Base-by-base conservation (phyloP, 805 yeast species). In the Wickerhamiella qilinensis region DNA sequence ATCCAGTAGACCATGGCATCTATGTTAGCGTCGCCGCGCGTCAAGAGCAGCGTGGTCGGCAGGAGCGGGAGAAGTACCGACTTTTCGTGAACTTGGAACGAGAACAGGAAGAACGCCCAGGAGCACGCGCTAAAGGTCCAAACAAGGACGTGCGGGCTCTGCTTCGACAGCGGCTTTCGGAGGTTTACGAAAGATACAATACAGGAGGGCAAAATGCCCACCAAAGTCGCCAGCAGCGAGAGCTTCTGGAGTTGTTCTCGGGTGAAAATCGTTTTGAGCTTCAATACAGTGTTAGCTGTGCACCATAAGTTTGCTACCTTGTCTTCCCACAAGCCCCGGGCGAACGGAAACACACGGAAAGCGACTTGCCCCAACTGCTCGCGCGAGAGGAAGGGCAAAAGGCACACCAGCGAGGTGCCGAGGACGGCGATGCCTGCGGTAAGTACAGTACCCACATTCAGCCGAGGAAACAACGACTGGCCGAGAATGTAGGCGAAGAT, bases 291-390 rank as follows among this genome's bases (percentile, higher is more conserved):
- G 55, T 91, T 91, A 1, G 85, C 64, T n/a, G 94, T 77, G 57
- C 97, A 86, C 99, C 99, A 91, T 51, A 91, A 79, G 54, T 86
- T 91, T 30, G 94, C 94, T 14, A 91, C 97, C 55, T 91, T 91
- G 54, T 91, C 97, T 56, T 91, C 98, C 67, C 93, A 91, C 6
- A 91, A 67, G 1, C 98, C 98, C 53, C 97, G 69, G 33, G 75
- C 71, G 47, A 91, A 88, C 1, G 99, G 98, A 56, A 91, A 91
- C 22, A 88, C 77, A 45, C 97, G 69, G 32, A 57, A 43, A 2
- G 75, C 34, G 2, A 76, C 67, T 53, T 81, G 93, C 20, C 57
- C 45, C 1, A 78, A 53, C 47, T 75, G 77, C 3, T 53, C 41
- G 29, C 61, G 64, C 14, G 46, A 17, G 15, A 73, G 58, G 35